phyloP scores from a whole-genome alignment of 2,329 filamentous ascomycete species.

The Colletotrichum gigasporum region DNA sequence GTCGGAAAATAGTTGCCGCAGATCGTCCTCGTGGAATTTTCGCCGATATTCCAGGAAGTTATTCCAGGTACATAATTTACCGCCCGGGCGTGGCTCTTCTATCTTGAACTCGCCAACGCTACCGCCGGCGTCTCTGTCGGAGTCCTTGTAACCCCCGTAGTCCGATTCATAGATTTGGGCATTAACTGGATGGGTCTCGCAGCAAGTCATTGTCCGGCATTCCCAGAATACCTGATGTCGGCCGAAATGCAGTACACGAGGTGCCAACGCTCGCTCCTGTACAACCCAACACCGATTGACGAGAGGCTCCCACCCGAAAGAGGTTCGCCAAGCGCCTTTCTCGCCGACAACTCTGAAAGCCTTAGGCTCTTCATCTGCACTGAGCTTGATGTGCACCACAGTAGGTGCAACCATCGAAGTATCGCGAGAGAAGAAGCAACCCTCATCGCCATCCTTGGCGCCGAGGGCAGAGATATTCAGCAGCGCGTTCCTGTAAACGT shows the following conservation, averaged over 20 bases:
- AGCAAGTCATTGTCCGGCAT: neutral
- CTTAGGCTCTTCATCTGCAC: too few relatives aligned
- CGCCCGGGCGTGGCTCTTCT: too few relatives aligned
- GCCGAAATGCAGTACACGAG: neutral
- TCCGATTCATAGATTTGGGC: too few relatives aligned
- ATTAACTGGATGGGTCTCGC: neutral
- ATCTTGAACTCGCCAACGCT: neutral
- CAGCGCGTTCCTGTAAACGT: neutral
- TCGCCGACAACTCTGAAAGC: too few relatives aligned
- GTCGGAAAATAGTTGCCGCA: neutral
- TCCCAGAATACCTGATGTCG: neutral
- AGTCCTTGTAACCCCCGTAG: too few relatives aligned
- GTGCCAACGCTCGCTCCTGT: neutral
- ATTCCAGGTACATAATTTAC: too few relatives aligned
- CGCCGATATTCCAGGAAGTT: too few relatives aligned
- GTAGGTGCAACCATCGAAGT: neutral
- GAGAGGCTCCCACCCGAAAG: too few relatives aligned
- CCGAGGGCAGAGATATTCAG: neutral
- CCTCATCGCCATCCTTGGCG: neutral
- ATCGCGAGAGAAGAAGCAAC: neutral
- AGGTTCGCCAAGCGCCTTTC: too few relatives aligned
- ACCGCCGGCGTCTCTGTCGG: too few relatives aligned
- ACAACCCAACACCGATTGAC: too few relatives aligned
- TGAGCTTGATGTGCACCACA: neutral
- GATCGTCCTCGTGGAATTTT: too few relatives aligned